Evolutionary conservation across 2,329 filamentous ascomycete genomes (phyloP).

Genomic region (Ophiostoma piceae): DNA sequence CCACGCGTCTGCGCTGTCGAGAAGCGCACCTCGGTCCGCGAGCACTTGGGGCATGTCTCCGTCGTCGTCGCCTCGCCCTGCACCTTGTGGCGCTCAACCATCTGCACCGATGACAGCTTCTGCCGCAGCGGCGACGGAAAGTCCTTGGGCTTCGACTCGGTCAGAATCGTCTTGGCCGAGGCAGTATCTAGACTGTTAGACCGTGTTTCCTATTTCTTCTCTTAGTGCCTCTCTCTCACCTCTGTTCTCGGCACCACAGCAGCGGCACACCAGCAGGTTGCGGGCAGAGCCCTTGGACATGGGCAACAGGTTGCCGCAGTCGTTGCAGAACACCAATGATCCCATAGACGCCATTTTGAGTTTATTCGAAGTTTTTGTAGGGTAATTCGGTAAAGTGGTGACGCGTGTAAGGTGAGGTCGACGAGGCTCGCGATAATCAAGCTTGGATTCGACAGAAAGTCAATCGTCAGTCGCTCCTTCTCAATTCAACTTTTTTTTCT

Average conservation of each 20-base stretch:
- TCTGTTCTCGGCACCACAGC: constrained; percentile 73
- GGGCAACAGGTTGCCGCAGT: constrained; percentile 86
- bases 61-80: constrained; percentile 64
- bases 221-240: constrained; percentile 49
- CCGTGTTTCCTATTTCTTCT: neutral
- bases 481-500: constrained; percentile 22
- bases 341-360: constrained; percentile 75
- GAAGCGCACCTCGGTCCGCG: constrained; percentile 74
- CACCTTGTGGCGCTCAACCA: constrained; percentile 69
- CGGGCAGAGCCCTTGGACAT: constrained; percentile 70
- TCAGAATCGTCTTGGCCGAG: constrained; percentile 69
- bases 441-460: neutral
- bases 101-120: constrained; percentile 82
- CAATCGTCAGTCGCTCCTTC: neutral
- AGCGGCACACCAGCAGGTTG: constrained; percentile 72
- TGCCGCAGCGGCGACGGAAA: constrained; percentile 87
- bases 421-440: neutral
- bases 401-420: neutral
- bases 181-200: constrained; percentile 47
- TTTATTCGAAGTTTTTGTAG: neutral
- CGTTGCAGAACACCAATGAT: constrained; percentile 85
- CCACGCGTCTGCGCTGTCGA: constrained; percentile 80
- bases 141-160: constrained; percentile 78
- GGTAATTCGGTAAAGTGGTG: neutral
- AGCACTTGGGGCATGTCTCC: constrained; percentile 74